Percentiles rank a stretch among this genome's conserved stretches.
These are phyloP conservation scores for Coniochaeta ligniaria DNA, from an alignment of 2,329 filamentous ascomycete species.

Conservation along the genomic window DNA sequence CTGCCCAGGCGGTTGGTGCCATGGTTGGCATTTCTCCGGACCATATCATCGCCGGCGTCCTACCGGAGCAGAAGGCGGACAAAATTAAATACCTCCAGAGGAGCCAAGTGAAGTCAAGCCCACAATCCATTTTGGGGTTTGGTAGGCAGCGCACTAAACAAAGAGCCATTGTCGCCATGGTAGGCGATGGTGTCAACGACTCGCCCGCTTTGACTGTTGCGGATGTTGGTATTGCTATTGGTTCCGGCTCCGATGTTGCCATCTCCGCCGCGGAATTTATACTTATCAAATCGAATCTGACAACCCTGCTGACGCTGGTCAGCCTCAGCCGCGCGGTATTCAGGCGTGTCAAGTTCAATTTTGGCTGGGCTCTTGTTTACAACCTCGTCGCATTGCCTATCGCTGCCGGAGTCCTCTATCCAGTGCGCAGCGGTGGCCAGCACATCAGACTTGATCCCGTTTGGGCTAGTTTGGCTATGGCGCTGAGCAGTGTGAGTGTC, in stretches of 20 bases:
- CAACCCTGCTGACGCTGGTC: slow-evolving; percentile 65
- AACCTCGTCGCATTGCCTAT: slow-evolving; percentile 73
- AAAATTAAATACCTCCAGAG: slow-evolving; percentile 57
- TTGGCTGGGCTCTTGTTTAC: slow-evolving; percentile 78
- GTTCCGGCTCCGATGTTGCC: slow-evolving; percentile 76
- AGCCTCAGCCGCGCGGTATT: slow-evolving; percentile 67
- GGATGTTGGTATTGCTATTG: slow-evolving; percentile 82
- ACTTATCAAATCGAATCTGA: slow-evolving; percentile 60
- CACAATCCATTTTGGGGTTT: slow-evolving; percentile 25
- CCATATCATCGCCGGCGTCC: slow-evolving; percentile 80
- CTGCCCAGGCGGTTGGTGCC: slow-evolving; percentile 69
- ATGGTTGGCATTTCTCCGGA: slow-evolving; percentile 66
- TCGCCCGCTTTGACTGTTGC: slow-evolving; percentile 72
- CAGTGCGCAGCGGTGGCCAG: slow-evolving; percentile 35
- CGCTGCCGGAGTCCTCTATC: slow-evolving; percentile 72
- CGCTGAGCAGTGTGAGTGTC: slow-evolving; percentile 83
- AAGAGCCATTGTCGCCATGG: slow-evolving; percentile 64
- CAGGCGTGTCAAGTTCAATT: slow-evolving; percentile 74
- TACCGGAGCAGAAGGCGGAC: slow-evolving; percentile 75
- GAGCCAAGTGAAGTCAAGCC: slow-evolving; percentile 23
- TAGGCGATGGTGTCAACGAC: slow-evolving; percentile 87
- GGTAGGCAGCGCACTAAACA: slow-evolving; percentile 17
- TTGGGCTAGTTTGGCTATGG: slow-evolving; percentile 91
- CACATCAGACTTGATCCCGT: slow-evolving; percentile 66
- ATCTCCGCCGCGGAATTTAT: slow-evolving; percentile 78